Percentiles rank a stretch among this genome's conserved stretches.
Evolutionary conservation across 345 rosid genomes (phyloP).

Genomic region (Moricandia moricandioides): DNA sequence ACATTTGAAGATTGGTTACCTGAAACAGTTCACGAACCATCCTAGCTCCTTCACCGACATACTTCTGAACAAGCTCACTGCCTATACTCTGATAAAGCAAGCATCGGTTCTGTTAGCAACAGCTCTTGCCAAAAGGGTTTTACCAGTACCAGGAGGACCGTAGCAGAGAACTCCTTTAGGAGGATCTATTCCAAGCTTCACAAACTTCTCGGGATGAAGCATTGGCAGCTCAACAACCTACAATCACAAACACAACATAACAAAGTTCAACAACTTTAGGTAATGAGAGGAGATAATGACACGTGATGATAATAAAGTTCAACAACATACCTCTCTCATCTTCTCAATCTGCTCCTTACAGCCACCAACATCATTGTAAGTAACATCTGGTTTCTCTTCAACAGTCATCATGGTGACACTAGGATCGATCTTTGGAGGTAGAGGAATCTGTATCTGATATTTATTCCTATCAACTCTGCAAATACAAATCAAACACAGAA

Average conservation of each 20-base stretch:
- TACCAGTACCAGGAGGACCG: constrained; percentile 98
- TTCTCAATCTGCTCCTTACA: constrained; percentile 98
- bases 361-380: constrained; percentile 96
- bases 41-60: constrained; percentile 97
- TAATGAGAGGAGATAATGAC: background rate
- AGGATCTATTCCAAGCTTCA: constrained; percentile 98
- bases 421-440: constrained; percentile 99
- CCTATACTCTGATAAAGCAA: constrained; percentile 98
- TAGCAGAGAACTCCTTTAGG: constrained; percentile 99
- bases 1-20: constrained; percentile 42
- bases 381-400: constrained; percentile 98
- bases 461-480: constrained; percentile 95
- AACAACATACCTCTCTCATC: constrained; percentile 77
- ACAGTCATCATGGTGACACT: constrained; percentile 99
- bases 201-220: constrained; percentile 99
- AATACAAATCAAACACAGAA: constrained; percentile 3
- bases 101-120: constrained; percentile 99
- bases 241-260: background rate
- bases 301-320: background rate
- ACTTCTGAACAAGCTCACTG: constrained; percentile 97
- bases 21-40: constrained; percentile 98
- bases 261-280: background rate
- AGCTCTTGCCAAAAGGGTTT: constrained; percentile 93
- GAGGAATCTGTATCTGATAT: constrained; percentile 95
- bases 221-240: constrained; percentile 96